Percentiles rank a stretch among this genome's conserved stretches.
These are phyloP conservation scores for Kodamaea fukazawae DNA, from an alignment of 805 yeast species.

Conservation along the genomic window DNA sequence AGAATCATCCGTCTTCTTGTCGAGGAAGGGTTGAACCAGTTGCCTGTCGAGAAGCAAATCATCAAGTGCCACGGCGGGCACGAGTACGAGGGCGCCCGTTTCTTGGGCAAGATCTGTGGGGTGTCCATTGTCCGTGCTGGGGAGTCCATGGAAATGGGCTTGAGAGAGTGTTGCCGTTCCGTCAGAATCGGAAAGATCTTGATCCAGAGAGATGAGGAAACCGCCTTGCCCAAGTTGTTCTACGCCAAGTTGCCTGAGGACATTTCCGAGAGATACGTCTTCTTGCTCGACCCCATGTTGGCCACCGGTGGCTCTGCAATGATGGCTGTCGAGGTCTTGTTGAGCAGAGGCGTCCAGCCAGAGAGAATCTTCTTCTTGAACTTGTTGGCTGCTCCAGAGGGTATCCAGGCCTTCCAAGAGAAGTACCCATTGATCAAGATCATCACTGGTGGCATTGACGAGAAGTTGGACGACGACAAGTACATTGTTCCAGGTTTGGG, in stretches of 20 bases:
- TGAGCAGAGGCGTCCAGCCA: constrained; percentile 80
- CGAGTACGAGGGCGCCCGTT: constrained; percentile 70
- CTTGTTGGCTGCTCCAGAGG: constrained; percentile 93
- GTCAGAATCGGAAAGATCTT: constrained; percentile 95
- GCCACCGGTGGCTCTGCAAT: constrained; percentile 99
- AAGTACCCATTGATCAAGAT: constrained; percentile 82
- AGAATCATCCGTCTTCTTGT: constrained; percentile 90
- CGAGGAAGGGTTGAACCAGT: constrained; percentile 91
- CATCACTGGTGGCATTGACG: constrained; percentile 92
- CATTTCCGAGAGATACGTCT: constrained; percentile 82
- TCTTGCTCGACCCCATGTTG: constrained; percentile 92
- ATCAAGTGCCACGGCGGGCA: constrained; percentile 79
- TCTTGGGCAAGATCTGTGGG: constrained; percentile 93
- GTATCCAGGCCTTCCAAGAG: constrained; percentile 72
- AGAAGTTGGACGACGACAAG: constrained; percentile 77
- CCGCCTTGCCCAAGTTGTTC: constrained; percentile 86
- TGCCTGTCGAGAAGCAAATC: constrained; percentile 72
- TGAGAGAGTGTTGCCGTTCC: constrained; percentile 94
- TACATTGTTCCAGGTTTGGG: constrained; percentile 94
- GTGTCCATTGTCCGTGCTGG: constrained; percentile 98
- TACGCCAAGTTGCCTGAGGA: constrained; percentile 95
- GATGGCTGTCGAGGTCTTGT: constrained; percentile 92
- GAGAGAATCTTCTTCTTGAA: constrained; percentile 88
- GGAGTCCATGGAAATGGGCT: constrained; percentile 98
- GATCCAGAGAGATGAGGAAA: constrained; percentile 97